Conservation (phyloP, 1,139 yeast genomes). For the Diutina mesorugosa region DNA sequence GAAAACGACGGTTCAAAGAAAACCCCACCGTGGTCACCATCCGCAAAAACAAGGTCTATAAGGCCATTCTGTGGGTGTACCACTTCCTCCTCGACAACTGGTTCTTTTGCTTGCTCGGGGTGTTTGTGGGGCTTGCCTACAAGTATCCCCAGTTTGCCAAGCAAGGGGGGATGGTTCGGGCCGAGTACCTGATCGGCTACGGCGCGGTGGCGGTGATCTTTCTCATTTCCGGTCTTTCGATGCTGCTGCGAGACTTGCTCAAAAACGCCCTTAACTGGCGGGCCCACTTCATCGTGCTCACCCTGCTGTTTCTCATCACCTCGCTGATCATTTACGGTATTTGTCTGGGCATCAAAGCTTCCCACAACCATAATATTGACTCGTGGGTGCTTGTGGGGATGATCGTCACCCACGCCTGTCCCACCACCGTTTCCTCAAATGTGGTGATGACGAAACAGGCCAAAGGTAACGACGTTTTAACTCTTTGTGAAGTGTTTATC, state of each 20-base stretch:
- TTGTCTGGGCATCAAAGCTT: constrained; percentile 49
- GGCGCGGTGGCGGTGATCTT: constrained; percentile 83
- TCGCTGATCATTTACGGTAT: constrained; percentile 67
- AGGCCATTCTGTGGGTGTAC: not conserved
- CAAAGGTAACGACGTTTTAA: constrained; percentile 66
- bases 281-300: constrained; percentile 61
- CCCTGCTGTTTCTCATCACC: constrained; percentile 62
- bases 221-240: constrained; percentile 66
- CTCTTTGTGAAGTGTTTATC: constrained; percentile 73
- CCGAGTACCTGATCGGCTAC: constrained; percentile 66
- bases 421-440: constrained; percentile 83
- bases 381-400: constrained; percentile 70
- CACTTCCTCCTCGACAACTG: constrained; percentile 34
- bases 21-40: not conserved
- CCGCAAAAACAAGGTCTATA: not conserved
- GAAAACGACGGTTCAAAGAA: not conserved
- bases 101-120: constrained; percentile 65
- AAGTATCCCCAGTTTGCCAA: constrained; percentile 75
- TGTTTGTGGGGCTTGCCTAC: constrained; percentile 62
- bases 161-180: constrained; percentile 65
- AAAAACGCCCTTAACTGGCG: constrained; percentile 63
- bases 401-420: constrained; percentile 74
- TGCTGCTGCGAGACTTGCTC: constrained; percentile 48
- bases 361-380: constrained; percentile 45
- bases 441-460: constrained; percentile 86